These are phyloP conservation scores for Murraya koenigii DNA, from an alignment of 345 rosid genomes.

Conservation along the genomic window DNA sequence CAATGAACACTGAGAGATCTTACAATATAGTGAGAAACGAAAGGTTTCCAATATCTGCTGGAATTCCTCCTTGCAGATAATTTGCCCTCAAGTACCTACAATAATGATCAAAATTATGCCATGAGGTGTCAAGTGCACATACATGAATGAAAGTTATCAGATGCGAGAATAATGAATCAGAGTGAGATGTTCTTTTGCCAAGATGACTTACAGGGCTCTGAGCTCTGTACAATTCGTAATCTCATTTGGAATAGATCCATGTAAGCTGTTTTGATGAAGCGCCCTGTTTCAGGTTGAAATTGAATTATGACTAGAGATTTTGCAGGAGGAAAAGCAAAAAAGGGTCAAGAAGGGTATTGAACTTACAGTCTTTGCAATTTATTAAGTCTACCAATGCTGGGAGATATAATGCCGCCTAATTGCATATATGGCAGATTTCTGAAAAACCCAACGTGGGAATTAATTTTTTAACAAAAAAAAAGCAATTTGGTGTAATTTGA, in stretches of 20 bases:
- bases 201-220: slow-evolving; percentile 81
- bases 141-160: background rate
- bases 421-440: slow-evolving; percentile 94
- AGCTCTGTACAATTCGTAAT: slow-evolving; percentile 75
- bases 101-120: slow-evolving; percentile 6
- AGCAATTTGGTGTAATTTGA: background rate
- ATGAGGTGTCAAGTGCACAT: background rate
- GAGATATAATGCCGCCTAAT: slow-evolving; percentile 79
- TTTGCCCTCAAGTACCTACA: slow-evolving; percentile 84
- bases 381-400: slow-evolving; percentile 81
- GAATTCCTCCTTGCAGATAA: slow-evolving; percentile 91
- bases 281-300: slow-evolving; percentile 45
- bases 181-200: background rate
- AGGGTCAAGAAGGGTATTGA: background rate
- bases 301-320: background rate
- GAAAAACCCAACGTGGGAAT: slow-evolving; percentile 17
- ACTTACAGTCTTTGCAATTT: slow-evolving; percentile 87
- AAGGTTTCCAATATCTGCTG: slow-evolving; percentile 77
- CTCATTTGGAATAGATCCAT: slow-evolving; percentile 77
- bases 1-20: slow-evolving; percentile 13
- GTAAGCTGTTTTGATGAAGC: slow-evolving; percentile 89
- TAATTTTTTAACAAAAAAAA: background rate
- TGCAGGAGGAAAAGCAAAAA: too few relatives aligned
- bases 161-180: background rate
- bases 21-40: slow-evolving; percentile 74